These are phyloP conservation scores for Strigomonas culicis DNA, from an alignment of 208 protist genomes.

Conservation along the genomic window DNA sequence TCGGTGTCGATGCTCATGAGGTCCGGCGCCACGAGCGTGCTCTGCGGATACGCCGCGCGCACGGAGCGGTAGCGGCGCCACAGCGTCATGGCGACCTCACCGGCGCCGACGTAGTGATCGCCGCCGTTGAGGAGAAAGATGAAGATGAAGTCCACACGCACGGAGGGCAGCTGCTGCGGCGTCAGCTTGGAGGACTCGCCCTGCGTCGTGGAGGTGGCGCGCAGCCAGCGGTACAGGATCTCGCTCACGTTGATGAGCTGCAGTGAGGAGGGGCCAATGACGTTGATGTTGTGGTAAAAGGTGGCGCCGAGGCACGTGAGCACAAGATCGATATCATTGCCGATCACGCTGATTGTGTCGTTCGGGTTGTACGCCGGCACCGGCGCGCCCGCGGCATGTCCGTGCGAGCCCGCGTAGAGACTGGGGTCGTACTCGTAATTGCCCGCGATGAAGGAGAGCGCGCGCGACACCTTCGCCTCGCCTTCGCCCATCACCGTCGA, in stretches of 20 bases:
- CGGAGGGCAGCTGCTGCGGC: conserved; percentile 50
- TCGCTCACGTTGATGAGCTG: conserved; percentile 72
- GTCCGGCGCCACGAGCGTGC: conserved; percentile 45
- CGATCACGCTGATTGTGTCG: conserved; percentile 65
- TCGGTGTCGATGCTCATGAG: conserved; percentile 51
- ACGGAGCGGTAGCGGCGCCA: conserved; percentile 76
- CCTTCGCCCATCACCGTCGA: conserved; percentile 79
- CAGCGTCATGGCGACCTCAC: conserved; percentile 69
- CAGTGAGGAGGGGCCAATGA: conserved; percentile 75
- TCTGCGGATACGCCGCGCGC: conserved; percentile 42
- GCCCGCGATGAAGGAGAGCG: conserved; percentile 59
- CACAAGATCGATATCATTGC: conserved; percentile 87
- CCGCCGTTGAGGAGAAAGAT: conserved; percentile 86
- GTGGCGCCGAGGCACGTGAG: conserved; percentile 81
- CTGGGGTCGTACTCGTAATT: not conserved
- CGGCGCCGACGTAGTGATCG: conserved; percentile 79
- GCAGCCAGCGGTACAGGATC: conserved; percentile 78
- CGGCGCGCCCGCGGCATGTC: not conserved
- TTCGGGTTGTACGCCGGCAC: conserved; percentile 47
- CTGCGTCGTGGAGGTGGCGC: conserved; percentile 29
- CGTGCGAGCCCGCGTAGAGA: not conserved
- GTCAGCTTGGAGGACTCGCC: conserved; percentile 35
- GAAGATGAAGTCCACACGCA: conserved; percentile 83
- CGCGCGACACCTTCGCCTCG: conserved; percentile 78
- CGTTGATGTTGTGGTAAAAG: conserved; percentile 75